These are phyloP conservation scores for Triticum aestivum DNA, from an alignment of 176 grass and related monocot genomes.

Conservation along the genomic window IWGSC_CS_RefSeq_v2.1 NC_057802.1:440459866-440460365, in stretches of 20 bases:
- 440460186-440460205: neutral
- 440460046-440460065: neutral
- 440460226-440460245: neutral
- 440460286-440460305: neutral
- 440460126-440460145: too few species aligned
- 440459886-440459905: neutral
- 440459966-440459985: neutral
- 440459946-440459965: neutral
- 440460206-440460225: neutral
- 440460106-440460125: neutral
- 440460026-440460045: neutral
- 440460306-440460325: neutral
- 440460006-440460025: neutral
- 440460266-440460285: neutral
- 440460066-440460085: too few species aligned
- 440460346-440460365: neutral
- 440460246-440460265: neutral
- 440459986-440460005: neutral
- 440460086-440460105: too few species aligned
- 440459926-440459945: neutral
- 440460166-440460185: neutral
- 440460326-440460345: neutral
- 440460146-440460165: neutral
- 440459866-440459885: neutral
- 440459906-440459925: neutral